Evolutionary conservation across 2,329 filamentous ascomycete species (phyloP).

Genomic region (Penicillium sp.): DNA sequence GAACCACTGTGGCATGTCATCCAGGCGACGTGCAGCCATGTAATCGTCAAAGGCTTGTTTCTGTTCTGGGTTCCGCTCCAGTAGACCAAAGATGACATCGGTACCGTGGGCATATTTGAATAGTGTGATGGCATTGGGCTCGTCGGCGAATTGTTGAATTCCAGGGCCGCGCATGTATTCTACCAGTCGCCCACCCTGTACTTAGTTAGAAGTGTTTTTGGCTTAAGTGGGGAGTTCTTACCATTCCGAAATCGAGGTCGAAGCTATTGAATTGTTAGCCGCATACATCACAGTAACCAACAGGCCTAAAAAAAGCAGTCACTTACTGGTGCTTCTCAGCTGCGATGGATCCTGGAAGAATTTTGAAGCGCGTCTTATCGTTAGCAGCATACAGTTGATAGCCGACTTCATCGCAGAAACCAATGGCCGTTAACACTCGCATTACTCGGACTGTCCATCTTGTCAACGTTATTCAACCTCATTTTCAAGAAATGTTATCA

Average conservation of each 20-base stretch:
- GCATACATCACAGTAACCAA: background rate
- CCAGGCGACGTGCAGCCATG: conserved; percentile 17
- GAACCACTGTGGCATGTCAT: conserved; percentile 18
- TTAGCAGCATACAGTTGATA: conserved; percentile 21
- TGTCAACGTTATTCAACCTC: background rate
- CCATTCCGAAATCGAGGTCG: conserved; percentile 10
- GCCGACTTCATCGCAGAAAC: conserved; percentile 14
- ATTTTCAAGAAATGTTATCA: background rate
- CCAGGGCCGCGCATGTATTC: conserved; percentile 21
- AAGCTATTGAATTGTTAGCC: background rate
- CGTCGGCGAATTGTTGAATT: conserved; percentile 12
- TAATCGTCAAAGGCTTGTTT: conserved; percentile 22
- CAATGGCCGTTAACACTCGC: conserved; percentile 18
- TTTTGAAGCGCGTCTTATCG: conserved; percentile 14
- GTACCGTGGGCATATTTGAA: conserved; percentile 17
- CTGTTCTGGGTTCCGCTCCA: conserved; percentile 17
- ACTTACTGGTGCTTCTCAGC: conserved; percentile 20
- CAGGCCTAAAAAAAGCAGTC: background rate
- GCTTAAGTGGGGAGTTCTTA: background rate
- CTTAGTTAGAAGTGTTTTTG: background rate
- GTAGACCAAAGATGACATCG: conserved; percentile 16
- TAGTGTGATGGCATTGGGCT: conserved; percentile 9
- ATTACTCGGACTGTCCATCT: conserved; percentile 14
- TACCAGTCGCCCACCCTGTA: conserved; percentile 10
- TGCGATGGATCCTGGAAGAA: conserved; percentile 16